Conservation (phyloP, 2,329 filamentous ascomycete species). For the Exophiala alcalophila region DNA sequence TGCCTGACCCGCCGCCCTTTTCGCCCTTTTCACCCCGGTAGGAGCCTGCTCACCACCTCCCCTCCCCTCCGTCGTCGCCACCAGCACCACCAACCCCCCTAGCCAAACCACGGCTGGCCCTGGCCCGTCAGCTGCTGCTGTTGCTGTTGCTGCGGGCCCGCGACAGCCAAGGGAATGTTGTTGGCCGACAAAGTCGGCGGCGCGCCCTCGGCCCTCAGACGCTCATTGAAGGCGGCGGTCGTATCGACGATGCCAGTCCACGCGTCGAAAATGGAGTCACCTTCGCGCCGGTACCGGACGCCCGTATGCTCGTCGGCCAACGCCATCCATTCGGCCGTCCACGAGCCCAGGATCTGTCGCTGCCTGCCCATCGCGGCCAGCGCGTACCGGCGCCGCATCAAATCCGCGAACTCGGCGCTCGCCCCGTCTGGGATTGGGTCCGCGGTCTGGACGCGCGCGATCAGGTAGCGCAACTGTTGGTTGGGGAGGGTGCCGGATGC, state of each 20-base stretch:
- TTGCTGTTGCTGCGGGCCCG: too few relatives aligned
- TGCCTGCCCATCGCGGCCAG: constrained; percentile 11
- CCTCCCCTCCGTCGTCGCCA: too few relatives aligned
- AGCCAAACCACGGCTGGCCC: too few relatives aligned
- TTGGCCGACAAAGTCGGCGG: too few relatives aligned
- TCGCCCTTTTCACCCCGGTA: too few relatives aligned
- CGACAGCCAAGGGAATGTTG: too few relatives aligned
- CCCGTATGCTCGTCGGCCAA: constrained; percentile 1
- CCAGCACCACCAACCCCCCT: too few relatives aligned
- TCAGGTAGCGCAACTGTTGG: constrained; percentile 3
- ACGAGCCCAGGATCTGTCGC: constrained; percentile 3
- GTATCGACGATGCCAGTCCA: constrained; percentile 5
- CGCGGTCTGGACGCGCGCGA: background rate
- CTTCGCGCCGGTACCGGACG: constrained; percentile 10
- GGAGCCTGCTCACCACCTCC: too few relatives aligned
- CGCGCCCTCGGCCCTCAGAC: too few relatives aligned
- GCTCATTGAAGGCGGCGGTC: constrained; percentile 3
- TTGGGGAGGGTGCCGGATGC: background rate
- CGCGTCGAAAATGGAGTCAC: background rate
- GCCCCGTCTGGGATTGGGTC: background rate
- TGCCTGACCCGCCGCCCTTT: too few relatives aligned
- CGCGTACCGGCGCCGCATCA: background rate
- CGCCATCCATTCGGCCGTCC: background rate
- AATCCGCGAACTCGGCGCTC: background rate
- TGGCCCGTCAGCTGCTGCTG: too few relatives aligned